Base-by-base conservation (phyloP, 202 grass and related monocot species). In the Digitaria exilis region DNA sequence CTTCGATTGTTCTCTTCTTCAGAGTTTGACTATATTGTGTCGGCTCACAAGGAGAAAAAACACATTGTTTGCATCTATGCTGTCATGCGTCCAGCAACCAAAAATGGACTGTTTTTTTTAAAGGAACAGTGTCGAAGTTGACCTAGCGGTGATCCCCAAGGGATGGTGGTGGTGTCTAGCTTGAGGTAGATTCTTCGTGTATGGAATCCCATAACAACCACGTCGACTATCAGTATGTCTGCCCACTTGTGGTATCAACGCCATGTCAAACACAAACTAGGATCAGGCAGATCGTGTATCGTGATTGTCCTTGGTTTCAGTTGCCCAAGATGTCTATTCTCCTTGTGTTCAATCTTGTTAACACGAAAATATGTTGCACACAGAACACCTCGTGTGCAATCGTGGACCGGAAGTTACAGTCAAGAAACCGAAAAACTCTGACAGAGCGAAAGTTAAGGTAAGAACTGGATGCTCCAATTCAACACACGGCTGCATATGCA, bases 221-320 rank as follows among this genome's bases (percentile, higher is more conserved):
- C 21, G 32, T 25, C 14, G n/a, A n/a, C 39, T 56, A 56, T 25
- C 73, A 25, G 41, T 58, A 75, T 58, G 51, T 58, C 34, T 75
- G 21, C 73, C 73, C n/a, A 58, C 71, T 75, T 56, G 50, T 57
- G 37, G 5, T 55, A n/a, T 22, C 51, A 55, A 55, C 51, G n/a
- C 11, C 9, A 2, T 42, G 21, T 13, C 64, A 12, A 22, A 15
- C 30, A 35, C 35, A 65, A 17, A 35, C 29, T 17, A 35, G 31
- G 61, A 30, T 65, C 10, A 35, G 0, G 22, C 22, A 26, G n/a
- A 12, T 25, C 22, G 22, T 12, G 55, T 9, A 12, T 25, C 22
- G 22, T 12, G 55, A 26, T 13, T n/a, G n/a, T n/a, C n/a, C n/a
- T n/a, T n/a, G n/a, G n/a, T n/a, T n/a, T 1, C 49, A 19, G 17